Evolutionary conservation across 352 stramenopile species (phyloP), one percentile per base, ranked within the genome.

Genomic region (Phytophthora tubulina): DNA sequence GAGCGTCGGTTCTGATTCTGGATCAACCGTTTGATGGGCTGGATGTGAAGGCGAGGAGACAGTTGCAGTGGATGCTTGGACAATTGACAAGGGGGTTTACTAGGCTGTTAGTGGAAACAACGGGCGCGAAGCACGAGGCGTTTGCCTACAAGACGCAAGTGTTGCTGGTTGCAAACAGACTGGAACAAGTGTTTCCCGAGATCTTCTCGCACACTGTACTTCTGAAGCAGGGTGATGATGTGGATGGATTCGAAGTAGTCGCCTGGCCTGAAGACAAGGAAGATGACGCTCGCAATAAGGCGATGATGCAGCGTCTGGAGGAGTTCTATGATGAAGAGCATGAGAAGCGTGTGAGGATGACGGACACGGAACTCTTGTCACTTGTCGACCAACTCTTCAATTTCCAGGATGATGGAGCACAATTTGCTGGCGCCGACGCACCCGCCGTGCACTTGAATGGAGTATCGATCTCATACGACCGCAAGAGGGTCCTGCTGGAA

Each of bases 1-100:
- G 73, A 49, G 81, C 79, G 7, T 81, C 80, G 6, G 78, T 98
- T 35, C 69, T 98, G 62, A 70, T 98, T 61, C 59, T 98, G 17
- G 95, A 98, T 68, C 96, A 98, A 75, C 91, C 93, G 32, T 98
- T 98, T 73, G 95, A 98, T 59, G 95, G 95, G 1, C 78, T 98
- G n/a, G 95, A 98, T 75, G 82, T 92, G 9, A 78, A 84, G 3
- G 93, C 89, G 31, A 78, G 93, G 10, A 63, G 75, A 52, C 85
- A 94, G 51, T 71, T 98, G 33, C 78, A 89, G 61, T 93, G 93
- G 74, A 89, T 98, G 72, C 76, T 98, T 3, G 79, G 81, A 11
- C 82, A 96, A 60, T 88, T 97, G 53, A 88, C 94, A 53, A 65
- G 77, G 41, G 95, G 95, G 5, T 98, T 98, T 76, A 92, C 88